These are phyloP conservation scores for Sutorius eximius DNA, from an alignment of 1,284 basidiomycete genomes.

Conservation along the genomic window DNA sequence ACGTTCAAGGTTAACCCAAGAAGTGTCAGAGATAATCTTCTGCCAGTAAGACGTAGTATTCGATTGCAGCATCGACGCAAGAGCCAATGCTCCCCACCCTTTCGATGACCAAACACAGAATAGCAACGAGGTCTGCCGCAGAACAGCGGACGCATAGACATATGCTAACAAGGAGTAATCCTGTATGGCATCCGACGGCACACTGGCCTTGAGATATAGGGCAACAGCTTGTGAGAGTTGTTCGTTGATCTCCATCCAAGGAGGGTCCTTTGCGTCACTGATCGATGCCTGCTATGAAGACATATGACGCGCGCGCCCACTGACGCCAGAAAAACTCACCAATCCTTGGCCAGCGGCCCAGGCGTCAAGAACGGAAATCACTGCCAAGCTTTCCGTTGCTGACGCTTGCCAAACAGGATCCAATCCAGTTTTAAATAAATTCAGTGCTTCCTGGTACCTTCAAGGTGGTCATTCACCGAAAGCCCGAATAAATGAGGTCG, in stretches of 20 bases:
- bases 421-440: conserved; percentile 65
- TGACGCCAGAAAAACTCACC: conserved; percentile 41
- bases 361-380: conserved; percentile 74
- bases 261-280: conserved; percentile 53
- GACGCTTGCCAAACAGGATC: conserved; percentile 88
- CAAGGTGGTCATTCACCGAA: conserved; percentile 26
- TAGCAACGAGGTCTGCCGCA: conserved; percentile 68
- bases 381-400: conserved; percentile 80
- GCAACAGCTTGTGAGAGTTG: conserved; percentile 64
- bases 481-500: conserved; percentile 7
- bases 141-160: conserved; percentile 63
- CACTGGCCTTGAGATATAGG: conserved; percentile 60
- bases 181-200: conserved; percentile 55
- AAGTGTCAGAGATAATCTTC: conserved; percentile 42
- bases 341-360: conserved; percentile 77
- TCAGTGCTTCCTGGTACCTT: conserved; percentile 85
- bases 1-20: conserved; percentile 54
- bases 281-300: conserved; percentile 49
- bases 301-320: conserved; percentile 21
- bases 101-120: conserved; percentile 83
- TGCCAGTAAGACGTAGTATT: conserved; percentile 57
- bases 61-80: conserved; percentile 71
- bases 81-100: conserved; percentile 82
- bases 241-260: conserved; percentile 69
- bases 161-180: conserved; percentile 62